Conservation (phyloP, 208 protist genomes). For the Leptomonas seymouri region DNA sequence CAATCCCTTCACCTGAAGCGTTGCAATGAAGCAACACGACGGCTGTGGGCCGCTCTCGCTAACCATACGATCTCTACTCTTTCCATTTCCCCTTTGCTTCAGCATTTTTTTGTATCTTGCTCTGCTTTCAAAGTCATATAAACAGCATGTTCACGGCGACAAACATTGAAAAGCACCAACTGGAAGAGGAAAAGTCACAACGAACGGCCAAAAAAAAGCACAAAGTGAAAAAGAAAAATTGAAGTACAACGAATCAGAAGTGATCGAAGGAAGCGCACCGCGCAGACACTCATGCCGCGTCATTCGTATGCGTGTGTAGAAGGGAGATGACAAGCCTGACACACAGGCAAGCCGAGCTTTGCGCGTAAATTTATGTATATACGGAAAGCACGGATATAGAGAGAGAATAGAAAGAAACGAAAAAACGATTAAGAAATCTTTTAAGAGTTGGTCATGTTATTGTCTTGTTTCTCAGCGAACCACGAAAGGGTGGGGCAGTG, state of each 20-base stretch:
- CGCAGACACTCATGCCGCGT: neutral
- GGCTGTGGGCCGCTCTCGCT: too few species aligned
- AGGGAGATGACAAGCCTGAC: neutral
- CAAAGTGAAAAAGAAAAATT: conserved; percentile 3
- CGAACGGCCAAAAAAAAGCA: neutral
- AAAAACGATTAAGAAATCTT: neutral
- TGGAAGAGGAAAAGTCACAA: neutral
- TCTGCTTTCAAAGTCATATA: neutral
- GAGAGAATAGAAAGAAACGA: neutral
- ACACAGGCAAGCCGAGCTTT: neutral
- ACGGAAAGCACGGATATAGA: neutral
- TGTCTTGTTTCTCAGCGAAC: neutral
- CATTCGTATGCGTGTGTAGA: neutral
- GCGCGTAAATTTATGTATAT: neutral
- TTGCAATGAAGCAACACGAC: too few species aligned
- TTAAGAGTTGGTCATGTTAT: neutral
- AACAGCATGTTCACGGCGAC: neutral
- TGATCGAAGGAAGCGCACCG: neutral
- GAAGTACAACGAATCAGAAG: neutral
- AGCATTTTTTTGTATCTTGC: neutral
- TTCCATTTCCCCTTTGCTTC: neutral
- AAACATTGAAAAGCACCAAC: conserved; percentile 14
- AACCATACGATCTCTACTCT: too few species aligned
- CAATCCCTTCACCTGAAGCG: too few species aligned
- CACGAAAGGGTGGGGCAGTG: neutral